These are phyloP conservation scores for Nakazawaea wickerhamii DNA, from an alignment of 805 yeast species.

Conservation along the genomic window DNA sequence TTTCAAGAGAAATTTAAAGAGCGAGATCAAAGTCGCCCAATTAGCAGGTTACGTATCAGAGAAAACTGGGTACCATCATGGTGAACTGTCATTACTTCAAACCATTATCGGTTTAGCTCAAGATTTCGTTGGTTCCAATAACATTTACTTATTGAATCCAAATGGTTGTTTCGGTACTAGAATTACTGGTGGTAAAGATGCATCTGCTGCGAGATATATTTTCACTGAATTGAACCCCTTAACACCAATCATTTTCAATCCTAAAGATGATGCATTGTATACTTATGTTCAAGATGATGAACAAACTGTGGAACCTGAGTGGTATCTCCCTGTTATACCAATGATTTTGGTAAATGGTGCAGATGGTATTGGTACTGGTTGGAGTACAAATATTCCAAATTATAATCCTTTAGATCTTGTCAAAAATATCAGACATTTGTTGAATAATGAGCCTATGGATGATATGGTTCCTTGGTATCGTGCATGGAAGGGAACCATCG, in stretches of 20 bases:
- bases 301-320: slow-evolving; percentile 88
- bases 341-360: slow-evolving; percentile 93
- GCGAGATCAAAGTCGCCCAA: slow-evolving; percentile 85
- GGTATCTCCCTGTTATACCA: slow-evolving; percentile 93
- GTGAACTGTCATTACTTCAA: slow-evolving; percentile 81
- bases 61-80: slow-evolving; percentile 92
- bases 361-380: slow-evolving; percentile 98
- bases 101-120: slow-evolving; percentile 94
- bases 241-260: slow-evolving; percentile 71
- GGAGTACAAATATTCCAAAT: slow-evolving; percentile 92
- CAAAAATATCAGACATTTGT: slow-evolving; percentile 61
- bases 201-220: slow-evolving; percentile 96
- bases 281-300: slow-evolving; percentile 89
- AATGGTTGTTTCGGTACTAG: slow-evolving; percentile 96
- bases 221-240: slow-evolving; percentile 77
- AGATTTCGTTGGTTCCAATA: slow-evolving; percentile 89
- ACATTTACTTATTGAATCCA: slow-evolving; percentile 77
- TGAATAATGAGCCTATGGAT: slow-evolving; percentile 64
- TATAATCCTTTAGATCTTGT: slow-evolving; percentile 85
- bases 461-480: slow-evolving; percentile 91
- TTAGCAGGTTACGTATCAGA: slow-evolving; percentile 86
- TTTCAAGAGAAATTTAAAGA: slow-evolving; percentile 69
- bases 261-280: slow-evolving; percentile 73
- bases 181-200: slow-evolving; percentile 96
- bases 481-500: slow-evolving; percentile 89